Evolutionary conservation across 805 yeast genomes (phyloP).

Genomic region (Yueomyces sp.): DNA sequence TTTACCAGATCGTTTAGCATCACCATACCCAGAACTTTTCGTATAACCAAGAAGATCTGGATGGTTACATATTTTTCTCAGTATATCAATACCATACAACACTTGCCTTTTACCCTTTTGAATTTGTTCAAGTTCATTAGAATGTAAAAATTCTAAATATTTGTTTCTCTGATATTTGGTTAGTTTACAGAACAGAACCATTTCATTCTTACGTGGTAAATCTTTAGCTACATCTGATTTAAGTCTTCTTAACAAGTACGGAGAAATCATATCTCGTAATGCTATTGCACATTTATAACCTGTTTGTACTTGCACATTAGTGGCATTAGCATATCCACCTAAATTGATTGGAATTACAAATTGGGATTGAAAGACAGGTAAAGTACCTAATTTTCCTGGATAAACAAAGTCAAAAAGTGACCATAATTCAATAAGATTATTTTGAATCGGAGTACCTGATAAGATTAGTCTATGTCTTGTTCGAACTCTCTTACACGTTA

Average conservation of each 20-base stretch:
- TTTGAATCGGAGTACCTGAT: slow-evolving; percentile 95
- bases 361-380: slow-evolving; percentile 88
- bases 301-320: slow-evolving; percentile 89
- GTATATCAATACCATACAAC: slow-evolving; percentile 75
- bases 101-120: slow-evolving; percentile 68
- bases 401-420: slow-evolving; percentile 87
- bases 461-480: slow-evolving; percentile 79
- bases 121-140: slow-evolving; percentile 64
- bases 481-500: slow-evolving; percentile 70
- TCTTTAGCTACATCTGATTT: slow-evolving; percentile 93
- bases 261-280: slow-evolving; percentile 75
- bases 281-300: slow-evolving; percentile 94
- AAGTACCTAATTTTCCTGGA: slow-evolving; percentile 88
- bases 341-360: slow-evolving; percentile 85
- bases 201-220: slow-evolving; percentile 82
- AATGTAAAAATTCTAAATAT: slow-evolving; percentile 60
- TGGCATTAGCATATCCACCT: slow-evolving; percentile 98
- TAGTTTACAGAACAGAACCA: slow-evolving; percentile 82
- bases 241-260: slow-evolving; percentile 74
- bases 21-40: slow-evolving; percentile 31
- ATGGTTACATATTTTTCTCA: slow-evolving; percentile 90
- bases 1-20: slow-evolving; percentile 63
- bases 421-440: slow-evolving; percentile 86
- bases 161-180: slow-evolving; percentile 64
- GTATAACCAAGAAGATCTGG: slow-evolving; percentile 56